Evolutionary conservation across 164 flowering plant species (phyloP).

Genomic region (Kingdonia uniflora): DNA sequence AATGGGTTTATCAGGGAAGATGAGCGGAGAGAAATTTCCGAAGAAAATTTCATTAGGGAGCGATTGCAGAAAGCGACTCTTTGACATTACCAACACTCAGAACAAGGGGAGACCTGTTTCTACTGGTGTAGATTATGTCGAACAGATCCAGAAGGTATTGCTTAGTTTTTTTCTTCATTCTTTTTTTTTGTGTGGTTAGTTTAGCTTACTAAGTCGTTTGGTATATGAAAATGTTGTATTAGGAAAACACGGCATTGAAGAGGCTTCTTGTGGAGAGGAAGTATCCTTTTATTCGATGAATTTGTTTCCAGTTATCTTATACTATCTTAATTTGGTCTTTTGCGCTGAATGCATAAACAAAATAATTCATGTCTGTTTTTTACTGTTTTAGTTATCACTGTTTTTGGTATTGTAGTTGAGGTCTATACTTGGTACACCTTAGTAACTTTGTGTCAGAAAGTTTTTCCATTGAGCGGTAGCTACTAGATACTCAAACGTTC

Average conservation of each 20-base stretch:
- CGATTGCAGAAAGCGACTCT: slow-evolving; percentile 36
- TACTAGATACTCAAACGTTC: too few species aligned
- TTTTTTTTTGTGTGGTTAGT: neutral
- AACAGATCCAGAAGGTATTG: slow-evolving; percentile 45
- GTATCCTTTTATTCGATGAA: slow-evolving; percentile 18
- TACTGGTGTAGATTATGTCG: slow-evolving; percentile 20
- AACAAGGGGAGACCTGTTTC: slow-evolving; percentile 11
- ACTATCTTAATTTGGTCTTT: too few species aligned
- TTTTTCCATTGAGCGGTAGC: too few species aligned
- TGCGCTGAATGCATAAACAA: too few species aligned
- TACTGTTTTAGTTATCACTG: too few species aligned
- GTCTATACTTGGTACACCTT: too few species aligned
- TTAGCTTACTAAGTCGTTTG: slow-evolving; percentile 1
- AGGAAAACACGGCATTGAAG: slow-evolving; percentile 51
- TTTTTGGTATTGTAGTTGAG: too few species aligned
- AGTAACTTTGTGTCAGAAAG: too few species aligned
- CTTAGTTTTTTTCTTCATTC: neutral
- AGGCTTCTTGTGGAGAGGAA: slow-evolving; percentile 51
- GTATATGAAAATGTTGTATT: slow-evolving; percentile 10
- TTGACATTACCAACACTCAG: slow-evolving; percentile 56
- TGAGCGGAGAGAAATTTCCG: slow-evolving; percentile 29
- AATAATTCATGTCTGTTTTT: too few species aligned
- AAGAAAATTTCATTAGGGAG: slow-evolving; percentile 36
- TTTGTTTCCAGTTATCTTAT: neutral
- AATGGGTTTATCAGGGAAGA: slow-evolving; percentile 6